Conservation (phyloP, 2,329 filamentous ascomycete genomes). For the Knufia petricola region DNA sequence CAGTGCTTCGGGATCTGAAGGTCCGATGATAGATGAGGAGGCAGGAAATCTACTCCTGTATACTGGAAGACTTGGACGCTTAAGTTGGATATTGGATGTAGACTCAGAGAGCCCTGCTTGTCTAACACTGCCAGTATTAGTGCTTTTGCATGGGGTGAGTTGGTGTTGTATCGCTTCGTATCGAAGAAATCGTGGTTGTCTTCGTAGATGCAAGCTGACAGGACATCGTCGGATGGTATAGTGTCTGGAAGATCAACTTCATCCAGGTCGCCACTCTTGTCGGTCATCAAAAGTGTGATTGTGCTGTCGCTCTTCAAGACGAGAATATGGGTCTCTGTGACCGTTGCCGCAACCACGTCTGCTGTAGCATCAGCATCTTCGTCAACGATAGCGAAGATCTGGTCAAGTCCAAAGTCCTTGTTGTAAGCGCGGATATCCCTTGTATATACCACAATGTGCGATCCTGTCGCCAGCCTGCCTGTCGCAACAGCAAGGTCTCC, state of each 20-base stretch:
- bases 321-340: slow-evolving; percentile 76
- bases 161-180: slow-evolving; percentile 34
- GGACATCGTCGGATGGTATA: slow-evolving; percentile 59
- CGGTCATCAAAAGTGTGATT: slow-evolving; percentile 67
- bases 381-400: slow-evolving; percentile 88
- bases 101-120: slow-evolving; percentile 53
- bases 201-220: slow-evolving; percentile 73
- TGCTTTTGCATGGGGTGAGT: slow-evolving; percentile 17
- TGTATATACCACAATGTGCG: slow-evolving; percentile 71
- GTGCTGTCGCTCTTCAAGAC: slow-evolving; percentile 77
- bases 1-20: slow-evolving; percentile 56
- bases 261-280: slow-evolving; percentile 73
- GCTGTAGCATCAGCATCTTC: slow-evolving; percentile 74
- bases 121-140: slow-evolving; percentile 69
- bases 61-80: slow-evolving; percentile 62
- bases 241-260: slow-evolving; percentile 60
- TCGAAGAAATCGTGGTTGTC: slow-evolving; percentile 52
- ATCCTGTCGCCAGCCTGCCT: slow-evolving; percentile 69
- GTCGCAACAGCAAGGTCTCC: slow-evolving; percentile 79
- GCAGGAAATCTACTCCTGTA: slow-evolving; percentile 68
- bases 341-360: slow-evolving; percentile 67
- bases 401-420: slow-evolving; percentile 73
- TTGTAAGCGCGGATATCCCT: slow-evolving; percentile 87
- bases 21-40: slow-evolving; percentile 63
- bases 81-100: slow-evolving; percentile 68